Percentiles rank a stretch among this genome's conserved stretches.
phyloP scores from a whole-genome alignment of 2,329 filamentous ascomycete genomes.

The Fusarium sterilihyphosum region DNA sequence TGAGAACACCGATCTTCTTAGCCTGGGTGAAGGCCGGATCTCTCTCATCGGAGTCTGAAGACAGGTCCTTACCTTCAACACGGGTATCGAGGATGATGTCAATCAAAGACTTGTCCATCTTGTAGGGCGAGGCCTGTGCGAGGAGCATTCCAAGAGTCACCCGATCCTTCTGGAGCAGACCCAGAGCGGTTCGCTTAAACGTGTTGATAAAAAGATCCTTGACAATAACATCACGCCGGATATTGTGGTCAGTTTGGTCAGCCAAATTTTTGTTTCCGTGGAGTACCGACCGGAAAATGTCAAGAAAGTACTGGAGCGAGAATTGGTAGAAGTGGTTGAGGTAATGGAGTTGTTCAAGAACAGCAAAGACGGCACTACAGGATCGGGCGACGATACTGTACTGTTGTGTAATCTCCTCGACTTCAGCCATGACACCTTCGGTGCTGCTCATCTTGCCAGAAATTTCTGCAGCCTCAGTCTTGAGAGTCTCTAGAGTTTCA shows the following conservation, averaged over 20 bases:
- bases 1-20: conserved; percentile 76
- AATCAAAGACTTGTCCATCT: conserved; percentile 91
- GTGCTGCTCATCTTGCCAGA: conserved; percentile 96
- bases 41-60: conserved; percentile 70
- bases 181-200: conserved; percentile 92
- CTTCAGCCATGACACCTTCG: conserved; percentile 97
- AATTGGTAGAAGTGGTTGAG: conserved; percentile 99
- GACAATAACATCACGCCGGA: conserved; percentile 88
- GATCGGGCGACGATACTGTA: conserved; percentile 94
- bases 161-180: conserved; percentile 91
- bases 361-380: conserved; percentile 96
- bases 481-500: conserved; percentile 95
- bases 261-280: conserved; percentile 79
- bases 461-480: conserved; percentile 97
- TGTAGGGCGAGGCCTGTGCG: conserved; percentile 93
- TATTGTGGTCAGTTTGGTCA: conserved; percentile 77
- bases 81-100: conserved; percentile 85
- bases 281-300: conserved; percentile 95
- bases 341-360: conserved; percentile 96
- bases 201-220: conserved; percentile 90
- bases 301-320: conserved; percentile 96
- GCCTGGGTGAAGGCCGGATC: conserved; percentile 76
- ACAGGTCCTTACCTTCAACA: conserved; percentile 81
- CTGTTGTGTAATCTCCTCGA: conserved; percentile 93
- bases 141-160: conserved; percentile 95